These are phyloP conservation scores for Thraustochytrium sp. DNA, from an alignment of 352 stramenopile genomes.

Conservation along the genomic window DNA sequence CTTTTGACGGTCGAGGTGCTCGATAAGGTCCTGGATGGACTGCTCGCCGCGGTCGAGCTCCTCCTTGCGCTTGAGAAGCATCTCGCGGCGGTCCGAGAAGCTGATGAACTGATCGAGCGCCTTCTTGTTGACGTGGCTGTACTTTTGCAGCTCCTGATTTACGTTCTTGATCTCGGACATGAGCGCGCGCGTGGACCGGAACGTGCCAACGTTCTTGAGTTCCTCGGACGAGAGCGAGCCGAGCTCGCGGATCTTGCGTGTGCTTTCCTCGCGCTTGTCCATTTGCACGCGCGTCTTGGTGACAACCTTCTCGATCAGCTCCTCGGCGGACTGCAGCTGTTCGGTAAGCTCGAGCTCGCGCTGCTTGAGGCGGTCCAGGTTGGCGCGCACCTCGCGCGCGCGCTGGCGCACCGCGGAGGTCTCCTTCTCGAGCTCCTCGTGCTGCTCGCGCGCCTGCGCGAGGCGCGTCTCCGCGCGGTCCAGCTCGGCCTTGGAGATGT, in stretches of 20 bases:
- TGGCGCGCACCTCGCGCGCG: slow-evolving; percentile 54
- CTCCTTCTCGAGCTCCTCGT: slow-evolving; percentile 51
- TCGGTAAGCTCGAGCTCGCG: slow-evolving; percentile 65
- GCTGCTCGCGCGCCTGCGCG: slow-evolving; percentile 52
- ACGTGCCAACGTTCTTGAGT: slow-evolving; percentile 68
- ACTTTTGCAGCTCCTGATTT: slow-evolving; percentile 94
- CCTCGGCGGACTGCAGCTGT: slow-evolving; percentile 71
- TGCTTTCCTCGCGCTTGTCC: slow-evolving; percentile 84
- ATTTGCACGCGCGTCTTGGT: slow-evolving; percentile 69
- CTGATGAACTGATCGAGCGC: slow-evolving; percentile 98
- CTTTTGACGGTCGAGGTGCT: slow-evolving; percentile 88
- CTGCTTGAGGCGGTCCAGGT: slow-evolving; percentile 56
- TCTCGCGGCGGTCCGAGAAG: slow-evolving; percentile 88
- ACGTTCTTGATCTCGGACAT: slow-evolving; percentile 86
- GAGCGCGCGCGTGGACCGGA: slow-evolving; percentile 74
- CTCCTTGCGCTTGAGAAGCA: slow-evolving; percentile 85
- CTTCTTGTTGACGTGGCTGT: slow-evolving; percentile 99
- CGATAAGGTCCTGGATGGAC: slow-evolving; percentile 78
- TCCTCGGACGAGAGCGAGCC: slow-evolving; percentile 88
- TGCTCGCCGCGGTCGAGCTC: slow-evolving; percentile 90
- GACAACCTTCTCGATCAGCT: slow-evolving; percentile 70
- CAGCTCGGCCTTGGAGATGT: slow-evolving; percentile 30
- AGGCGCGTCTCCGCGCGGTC: slow-evolving; percentile 50
- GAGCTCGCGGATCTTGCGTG: slow-evolving; percentile 92
- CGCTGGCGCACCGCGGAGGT: slow-evolving; percentile 51